Conservation (phyloP, 1,139 yeast genomes). For the Meyerozyma elateridarum region DNA sequence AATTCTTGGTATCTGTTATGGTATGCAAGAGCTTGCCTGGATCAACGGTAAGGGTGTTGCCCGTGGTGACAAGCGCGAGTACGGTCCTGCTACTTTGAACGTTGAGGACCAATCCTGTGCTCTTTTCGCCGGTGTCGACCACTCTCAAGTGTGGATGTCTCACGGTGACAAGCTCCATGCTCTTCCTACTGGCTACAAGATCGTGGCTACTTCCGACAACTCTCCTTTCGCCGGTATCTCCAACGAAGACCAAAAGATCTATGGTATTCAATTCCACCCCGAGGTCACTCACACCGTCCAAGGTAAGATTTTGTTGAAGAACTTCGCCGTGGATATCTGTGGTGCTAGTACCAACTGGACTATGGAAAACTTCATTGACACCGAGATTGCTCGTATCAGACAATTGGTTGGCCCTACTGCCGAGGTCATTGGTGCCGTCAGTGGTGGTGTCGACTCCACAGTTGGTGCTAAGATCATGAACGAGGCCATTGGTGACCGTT, state of each 20-base stretch:
- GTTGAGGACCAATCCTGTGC: slow-evolving; percentile 67
- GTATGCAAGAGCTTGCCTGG: slow-evolving; percentile 99
- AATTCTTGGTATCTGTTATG: slow-evolving; percentile 95
- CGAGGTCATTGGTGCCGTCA: slow-evolving; percentile 98
- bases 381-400: slow-evolving; percentile 90
- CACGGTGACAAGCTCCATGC: slow-evolving; percentile 95
- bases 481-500: slow-evolving; percentile 97
- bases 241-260: slow-evolving; percentile 67
- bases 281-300: slow-evolving; percentile 95
- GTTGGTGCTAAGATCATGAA: slow-evolving; percentile 98
- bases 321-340: slow-evolving; percentile 92
- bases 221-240: slow-evolving; percentile 95
- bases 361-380: slow-evolving; percentile 95
- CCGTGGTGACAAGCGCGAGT: slow-evolving; percentile 96
- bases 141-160: slow-evolving; percentile 98
- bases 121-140: slow-evolving; percentile 81
- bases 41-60: slow-evolving; percentile 93
- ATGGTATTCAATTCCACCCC: slow-evolving; percentile 98
- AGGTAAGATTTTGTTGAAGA: slow-evolving; percentile 82
- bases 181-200: slow-evolving; percentile 83
- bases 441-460: slow-evolving; percentile 99
- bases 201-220: slow-evolving; percentile 88
- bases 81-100: slow-evolving; percentile 90
- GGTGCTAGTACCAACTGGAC: slow-evolving; percentile 89
- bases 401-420: slow-evolving; percentile 94